Evolutionary conservation across 73 alveolate species (phyloP).

Genomic region (Paramecium pentaurelia): DNA sequence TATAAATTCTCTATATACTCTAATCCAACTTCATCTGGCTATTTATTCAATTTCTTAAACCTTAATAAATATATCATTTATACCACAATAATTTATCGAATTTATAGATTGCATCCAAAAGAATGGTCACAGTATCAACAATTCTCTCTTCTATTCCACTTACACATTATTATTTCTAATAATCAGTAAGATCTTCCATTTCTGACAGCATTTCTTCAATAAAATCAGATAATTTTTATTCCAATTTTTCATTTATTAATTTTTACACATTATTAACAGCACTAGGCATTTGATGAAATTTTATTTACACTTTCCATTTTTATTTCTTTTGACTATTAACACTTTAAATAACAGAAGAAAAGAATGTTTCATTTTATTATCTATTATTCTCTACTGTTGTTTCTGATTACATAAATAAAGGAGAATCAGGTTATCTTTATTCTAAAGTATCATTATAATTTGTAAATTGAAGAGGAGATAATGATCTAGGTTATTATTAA

Average conservation of each 20-base stretch:
- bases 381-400: background rate
- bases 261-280: background rate
- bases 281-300: background rate
- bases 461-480: background rate
- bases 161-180: background rate
- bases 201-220: conserved; percentile 13
- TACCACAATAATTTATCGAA: conserved; percentile 24
- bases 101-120: background rate
- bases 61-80: background rate
- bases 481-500: background rate
- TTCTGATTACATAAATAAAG: background rate
- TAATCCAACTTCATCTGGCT: conserved; percentile 8
- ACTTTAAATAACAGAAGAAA: background rate
- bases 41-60: background rate
- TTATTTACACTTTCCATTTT: background rate
- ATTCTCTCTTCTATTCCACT: background rate
- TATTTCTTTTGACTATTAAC: background rate
- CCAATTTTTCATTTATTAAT: background rate
- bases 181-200: background rate
- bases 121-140: background rate
- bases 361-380: background rate
- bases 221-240: background rate
- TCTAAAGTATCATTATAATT: background rate
- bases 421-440: background rate
- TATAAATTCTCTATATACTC: conserved; percentile 20